Conservation (phyloP, 2,329 filamentous ascomycete species). For the Coniochaeta hoffmannii region DNA sequence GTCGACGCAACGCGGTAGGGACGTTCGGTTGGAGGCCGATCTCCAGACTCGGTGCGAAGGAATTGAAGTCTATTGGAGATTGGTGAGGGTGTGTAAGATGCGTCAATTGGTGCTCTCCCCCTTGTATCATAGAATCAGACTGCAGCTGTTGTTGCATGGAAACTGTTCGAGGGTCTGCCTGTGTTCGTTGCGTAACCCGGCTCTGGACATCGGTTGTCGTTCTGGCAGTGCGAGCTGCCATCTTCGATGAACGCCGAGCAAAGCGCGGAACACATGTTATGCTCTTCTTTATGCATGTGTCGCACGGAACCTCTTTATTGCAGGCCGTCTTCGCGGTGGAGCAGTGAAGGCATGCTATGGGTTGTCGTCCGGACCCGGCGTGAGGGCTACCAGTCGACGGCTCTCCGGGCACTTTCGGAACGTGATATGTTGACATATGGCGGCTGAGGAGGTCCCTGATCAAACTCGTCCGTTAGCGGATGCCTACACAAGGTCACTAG, state of each 20-base stretch:
- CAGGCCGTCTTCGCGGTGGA: slow-evolving; percentile 44
- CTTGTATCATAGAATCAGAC: not conserved
- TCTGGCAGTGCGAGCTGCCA: slow-evolving; percentile 6
- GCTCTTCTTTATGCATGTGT: slow-evolving; percentile 40
- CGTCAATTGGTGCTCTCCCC: not conserved
- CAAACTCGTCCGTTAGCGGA: slow-evolving; percentile 7
- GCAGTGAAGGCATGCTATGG: slow-evolving; percentile 42
- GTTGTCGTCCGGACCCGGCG: slow-evolving; percentile 32
- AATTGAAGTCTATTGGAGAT: not conserved
- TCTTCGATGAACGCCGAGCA: slow-evolving; percentile 43
- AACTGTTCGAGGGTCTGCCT: not conserved
- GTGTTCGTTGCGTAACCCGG: not conserved
- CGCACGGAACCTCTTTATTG: slow-evolving; percentile 41
- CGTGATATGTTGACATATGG: slow-evolving; percentile 44
- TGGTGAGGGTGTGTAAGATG: not conserved
- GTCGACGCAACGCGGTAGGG: not conserved
- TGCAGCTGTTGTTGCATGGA: not conserved
- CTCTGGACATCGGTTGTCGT: not conserved
- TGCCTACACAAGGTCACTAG: not conserved
- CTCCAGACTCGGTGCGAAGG: not conserved
- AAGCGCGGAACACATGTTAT: slow-evolving; percentile 40
- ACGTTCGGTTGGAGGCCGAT: not conserved
- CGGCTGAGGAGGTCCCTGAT: slow-evolving; percentile 43
- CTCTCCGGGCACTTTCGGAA: slow-evolving; percentile 38
- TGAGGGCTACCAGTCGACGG: slow-evolving; percentile 29